Evolutionary conservation across 805 yeast genomes (phyloP).

Genomic region (Kregervanrija delftensis): DNA sequence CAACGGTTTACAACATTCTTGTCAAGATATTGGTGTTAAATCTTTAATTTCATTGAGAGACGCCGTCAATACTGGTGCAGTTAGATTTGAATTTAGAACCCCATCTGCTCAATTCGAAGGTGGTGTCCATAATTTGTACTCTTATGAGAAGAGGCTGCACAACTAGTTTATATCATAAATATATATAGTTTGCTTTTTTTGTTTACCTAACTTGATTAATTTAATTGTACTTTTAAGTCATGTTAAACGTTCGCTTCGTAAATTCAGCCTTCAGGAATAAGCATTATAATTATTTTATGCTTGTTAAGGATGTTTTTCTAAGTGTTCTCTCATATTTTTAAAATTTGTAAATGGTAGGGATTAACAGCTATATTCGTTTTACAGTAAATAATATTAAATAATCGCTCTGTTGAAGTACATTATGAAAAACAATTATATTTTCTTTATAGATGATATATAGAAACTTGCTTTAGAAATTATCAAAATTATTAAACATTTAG

Average conservation of each 20-base stretch:
- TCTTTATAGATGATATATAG: constrained; percentile 7
- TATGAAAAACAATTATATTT: neutral
- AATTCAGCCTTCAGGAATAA: neutral
- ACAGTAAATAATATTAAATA: neutral
- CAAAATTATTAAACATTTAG: constrained; percentile 35
- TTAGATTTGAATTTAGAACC: constrained; percentile 95
- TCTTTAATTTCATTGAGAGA: constrained; percentile 59
- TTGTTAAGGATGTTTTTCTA: too few species aligned
- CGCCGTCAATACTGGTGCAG: constrained; percentile 56
- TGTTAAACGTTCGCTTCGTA: neutral
- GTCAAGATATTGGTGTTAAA: constrained; percentile 91
- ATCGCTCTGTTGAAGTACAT: neutral
- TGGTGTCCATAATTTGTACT: constrained; percentile 93
- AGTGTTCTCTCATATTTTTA: too few species aligned
- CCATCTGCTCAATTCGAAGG: constrained; percentile 99
- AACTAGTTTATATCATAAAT: constrained; percentile 36
- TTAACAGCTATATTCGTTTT: neutral
- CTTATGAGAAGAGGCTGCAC: constrained; percentile 96
- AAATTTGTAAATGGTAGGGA: neutral
- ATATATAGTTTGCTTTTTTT: neutral
- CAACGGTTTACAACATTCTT: constrained; percentile 96
- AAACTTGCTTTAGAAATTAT: constrained; percentile 3
- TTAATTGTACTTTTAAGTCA: neutral
- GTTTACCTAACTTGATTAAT: neutral
- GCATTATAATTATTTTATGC: too few species aligned